Evolutionary conservation across 257 asterid species (phyloP).

Genomic region (Rubia yunnanensis): DNA sequence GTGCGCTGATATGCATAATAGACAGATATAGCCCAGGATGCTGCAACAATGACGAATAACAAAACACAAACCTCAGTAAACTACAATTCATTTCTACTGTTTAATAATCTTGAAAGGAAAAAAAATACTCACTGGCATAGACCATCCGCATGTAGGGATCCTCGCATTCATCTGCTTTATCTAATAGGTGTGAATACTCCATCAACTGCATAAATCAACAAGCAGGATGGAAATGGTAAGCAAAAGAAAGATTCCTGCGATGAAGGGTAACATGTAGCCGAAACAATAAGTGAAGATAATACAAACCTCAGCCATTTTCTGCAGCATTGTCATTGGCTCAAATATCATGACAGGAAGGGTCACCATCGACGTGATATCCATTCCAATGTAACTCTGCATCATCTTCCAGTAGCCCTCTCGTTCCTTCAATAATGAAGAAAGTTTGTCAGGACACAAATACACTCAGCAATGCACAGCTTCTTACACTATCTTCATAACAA

Average conservation of each 20-base stretch:
- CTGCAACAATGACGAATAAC: slow-evolving; percentile 34
- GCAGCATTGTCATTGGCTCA: slow-evolving; percentile 99
- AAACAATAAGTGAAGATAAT: slow-evolving; percentile 7
- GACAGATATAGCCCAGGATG: slow-evolving; percentile 87
- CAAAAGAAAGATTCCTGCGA: not conserved
- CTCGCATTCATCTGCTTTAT: slow-evolving; percentile 86
- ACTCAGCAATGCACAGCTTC: not conserved
- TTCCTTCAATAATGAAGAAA: slow-evolving; percentile 39
- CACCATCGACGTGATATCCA: slow-evolving; percentile 96
- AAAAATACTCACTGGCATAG: slow-evolving; percentile 45
- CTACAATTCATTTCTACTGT: not conserved
- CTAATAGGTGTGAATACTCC: slow-evolving; percentile 89
- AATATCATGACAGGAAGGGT: slow-evolving; percentile 97
- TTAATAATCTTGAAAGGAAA: not conserved
- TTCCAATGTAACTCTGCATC: slow-evolving; percentile 95
- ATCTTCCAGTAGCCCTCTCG: slow-evolving; percentile 93
- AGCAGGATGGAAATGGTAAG: not conserved
- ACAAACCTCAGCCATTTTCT: slow-evolving; percentile 98
- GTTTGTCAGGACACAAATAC: not conserved
- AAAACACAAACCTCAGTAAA: not conserved
- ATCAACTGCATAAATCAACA: slow-evolving; percentile 45
- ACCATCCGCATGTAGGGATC: slow-evolving; percentile 94
- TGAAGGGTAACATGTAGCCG: slow-evolving; percentile 9
- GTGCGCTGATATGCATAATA: slow-evolving; percentile 92
- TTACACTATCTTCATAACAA: no score